Evolutionary conservation across 768 basidiomycete genomes (phyloP).

Genomic region (Suillus spraguei): DNA sequence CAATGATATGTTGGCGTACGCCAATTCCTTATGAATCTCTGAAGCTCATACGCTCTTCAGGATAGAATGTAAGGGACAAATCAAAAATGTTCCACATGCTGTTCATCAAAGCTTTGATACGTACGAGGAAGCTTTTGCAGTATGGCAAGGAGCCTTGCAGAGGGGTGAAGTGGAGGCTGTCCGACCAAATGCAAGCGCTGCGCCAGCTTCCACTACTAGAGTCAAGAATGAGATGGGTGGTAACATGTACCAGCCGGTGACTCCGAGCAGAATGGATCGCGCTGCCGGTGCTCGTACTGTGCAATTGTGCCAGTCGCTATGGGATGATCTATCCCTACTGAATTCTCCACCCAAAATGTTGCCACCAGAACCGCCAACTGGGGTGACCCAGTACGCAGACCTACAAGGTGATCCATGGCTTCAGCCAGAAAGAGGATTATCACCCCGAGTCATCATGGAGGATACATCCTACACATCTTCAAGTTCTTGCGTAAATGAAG

Average conservation of each 20-base stretch:
- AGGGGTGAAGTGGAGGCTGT: slow-evolving; percentile 30
- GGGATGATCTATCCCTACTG: slow-evolving; percentile 10
- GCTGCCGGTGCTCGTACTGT: slow-evolving; percentile 9
- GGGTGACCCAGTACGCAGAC: slow-evolving; percentile 23
- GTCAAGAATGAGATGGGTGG: slow-evolving; percentile 11
- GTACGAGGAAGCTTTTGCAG: slow-evolving; percentile 42
- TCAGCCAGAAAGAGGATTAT: slow-evolving; percentile 13
- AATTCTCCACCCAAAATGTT: not conserved
- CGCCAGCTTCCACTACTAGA: slow-evolving; percentile 10
- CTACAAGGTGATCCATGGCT: slow-evolving; percentile 19
- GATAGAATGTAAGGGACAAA: slow-evolving; percentile 47
- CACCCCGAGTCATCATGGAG: slow-evolving; percentile 21
- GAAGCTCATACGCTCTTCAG: slow-evolving; percentile 32
- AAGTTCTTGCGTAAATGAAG: slow-evolving; percentile 9
- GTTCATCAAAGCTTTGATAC: slow-evolving; percentile 45
- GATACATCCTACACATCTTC: slow-evolving; percentile 22
- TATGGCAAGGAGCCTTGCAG: slow-evolving; percentile 31
- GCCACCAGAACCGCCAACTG: slow-evolving; percentile 30
- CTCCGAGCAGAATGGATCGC: slow-evolving; percentile 9
- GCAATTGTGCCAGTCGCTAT: slow-evolving; percentile 16
- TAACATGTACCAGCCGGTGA: not conserved
- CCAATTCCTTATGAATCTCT: slow-evolving; percentile 15
- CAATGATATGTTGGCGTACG: slow-evolving; percentile 32
- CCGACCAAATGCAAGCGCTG: slow-evolving; percentile 13
- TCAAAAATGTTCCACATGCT: slow-evolving; percentile 44